Conservation (phyloP, 2,329 filamentous ascomycete species). For the Rhinocladiella mackenziei region DNA sequence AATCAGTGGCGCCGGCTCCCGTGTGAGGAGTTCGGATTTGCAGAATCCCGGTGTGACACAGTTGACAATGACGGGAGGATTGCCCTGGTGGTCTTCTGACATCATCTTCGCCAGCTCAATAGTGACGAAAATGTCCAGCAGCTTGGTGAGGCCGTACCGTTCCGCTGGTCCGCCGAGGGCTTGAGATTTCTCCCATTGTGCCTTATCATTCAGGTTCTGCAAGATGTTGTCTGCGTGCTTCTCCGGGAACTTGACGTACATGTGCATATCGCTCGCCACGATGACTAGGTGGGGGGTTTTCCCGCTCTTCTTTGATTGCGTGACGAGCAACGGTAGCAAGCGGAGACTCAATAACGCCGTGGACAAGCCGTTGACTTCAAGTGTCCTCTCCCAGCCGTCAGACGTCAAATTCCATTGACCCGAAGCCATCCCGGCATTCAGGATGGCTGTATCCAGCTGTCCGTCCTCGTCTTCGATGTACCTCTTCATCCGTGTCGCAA, state of each 20-base stretch:
- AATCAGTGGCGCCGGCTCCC: too few relatives aligned
- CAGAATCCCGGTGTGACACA: too few relatives aligned
- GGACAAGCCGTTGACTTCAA: constrained; percentile 33
- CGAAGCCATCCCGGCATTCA: constrained; percentile 39
- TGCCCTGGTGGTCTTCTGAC: too few relatives aligned
- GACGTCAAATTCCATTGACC: constrained; percentile 17
- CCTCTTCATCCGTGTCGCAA: constrained; percentile 33
- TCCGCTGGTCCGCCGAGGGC: too few relatives aligned
- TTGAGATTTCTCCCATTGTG: too few relatives aligned
- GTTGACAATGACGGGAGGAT: too few relatives aligned
- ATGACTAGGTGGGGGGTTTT: constrained; percentile 26
- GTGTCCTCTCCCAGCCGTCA: constrained; percentile 25
- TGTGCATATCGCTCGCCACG: constrained; percentile 29
- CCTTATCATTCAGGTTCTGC: constrained; percentile 14
- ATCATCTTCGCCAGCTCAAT: too few relatives aligned
- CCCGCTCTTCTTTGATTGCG: constrained; percentile 18
- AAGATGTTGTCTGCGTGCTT: constrained; percentile 22
- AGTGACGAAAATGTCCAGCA: too few relatives aligned
- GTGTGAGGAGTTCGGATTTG: too few relatives aligned
- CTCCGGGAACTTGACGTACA: constrained; percentile 24
- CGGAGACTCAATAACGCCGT: constrained; percentile 30
- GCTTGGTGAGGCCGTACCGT: too few relatives aligned
- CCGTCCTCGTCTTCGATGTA: constrained; percentile 29
- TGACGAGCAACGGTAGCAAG: constrained; percentile 27
- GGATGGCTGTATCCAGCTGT: constrained; percentile 37